phyloP scores from a whole-genome alignment of 176 grass and related monocot genomes.

The Triticum dicoccoides region DNA sequence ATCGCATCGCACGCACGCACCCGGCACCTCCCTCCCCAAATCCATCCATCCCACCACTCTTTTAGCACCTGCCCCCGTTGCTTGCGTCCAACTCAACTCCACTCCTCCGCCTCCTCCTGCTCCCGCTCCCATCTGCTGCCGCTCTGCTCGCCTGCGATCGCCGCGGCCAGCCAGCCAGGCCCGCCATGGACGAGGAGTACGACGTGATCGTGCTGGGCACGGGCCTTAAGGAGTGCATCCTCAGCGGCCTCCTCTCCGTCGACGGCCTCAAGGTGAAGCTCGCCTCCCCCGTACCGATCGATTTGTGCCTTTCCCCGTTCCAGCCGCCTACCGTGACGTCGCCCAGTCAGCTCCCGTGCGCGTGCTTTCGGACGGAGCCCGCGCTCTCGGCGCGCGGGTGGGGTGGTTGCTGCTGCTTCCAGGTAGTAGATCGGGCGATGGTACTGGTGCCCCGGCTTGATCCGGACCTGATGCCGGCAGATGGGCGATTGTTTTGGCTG shows the following conservation, averaged over 20 bases:
- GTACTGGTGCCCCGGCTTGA: not conserved
- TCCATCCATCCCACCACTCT: not conserved
- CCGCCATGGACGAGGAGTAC: constrained; percentile 90
- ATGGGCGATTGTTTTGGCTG: not conserved
- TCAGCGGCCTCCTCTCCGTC: constrained; percentile 97
- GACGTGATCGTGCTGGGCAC: constrained; percentile 98
- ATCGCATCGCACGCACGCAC: not conserved
- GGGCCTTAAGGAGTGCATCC: constrained; percentile 98
- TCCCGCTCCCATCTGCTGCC: not conserved
- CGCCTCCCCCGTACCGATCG: not conserved
- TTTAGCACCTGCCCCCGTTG: not conserved
- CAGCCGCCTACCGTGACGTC: not conserved
- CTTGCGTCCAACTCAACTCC: constrained; percentile 21
- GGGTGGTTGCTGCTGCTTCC: not conserved
- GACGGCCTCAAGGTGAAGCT: constrained; percentile 33
- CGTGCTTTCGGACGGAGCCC: not conserved
- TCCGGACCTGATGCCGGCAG: not conserved
- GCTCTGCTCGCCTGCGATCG: constrained; percentile 3
- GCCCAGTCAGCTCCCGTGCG: not conserved
- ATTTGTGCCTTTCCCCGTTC: not conserved
- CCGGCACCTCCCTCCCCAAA: not conserved
- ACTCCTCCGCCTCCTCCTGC: not conserved
- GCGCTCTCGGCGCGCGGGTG: not conserved
- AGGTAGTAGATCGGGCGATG: constrained; percentile 21
- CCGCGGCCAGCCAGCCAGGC: not conserved